A percentile compares a stretch with the other conserved stretches of the same genome.
These are phyloP conservation scores for Diplodia mutila DNA, from an alignment of 2,329 filamentous ascomycete species.

Conservation along the genomic window DNA sequence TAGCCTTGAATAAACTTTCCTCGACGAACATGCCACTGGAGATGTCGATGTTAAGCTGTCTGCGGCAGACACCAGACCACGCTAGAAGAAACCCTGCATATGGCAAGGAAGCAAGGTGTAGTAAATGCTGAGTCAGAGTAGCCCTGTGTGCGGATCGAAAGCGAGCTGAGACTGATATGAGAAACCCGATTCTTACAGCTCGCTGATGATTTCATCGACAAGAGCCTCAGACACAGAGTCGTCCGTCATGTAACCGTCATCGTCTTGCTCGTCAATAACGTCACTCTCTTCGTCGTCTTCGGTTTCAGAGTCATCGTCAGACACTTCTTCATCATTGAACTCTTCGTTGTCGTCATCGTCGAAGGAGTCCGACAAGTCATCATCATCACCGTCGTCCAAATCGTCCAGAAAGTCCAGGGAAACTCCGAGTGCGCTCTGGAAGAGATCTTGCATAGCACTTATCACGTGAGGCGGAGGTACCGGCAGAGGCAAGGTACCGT, in stretches of 20 bases:
- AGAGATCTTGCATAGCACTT: constrained; percentile 16
- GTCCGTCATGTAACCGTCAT: constrained; percentile 9
- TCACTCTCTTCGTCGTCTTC: background rate
- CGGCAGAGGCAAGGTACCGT: background rate
- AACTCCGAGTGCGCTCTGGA: constrained; percentile 14
- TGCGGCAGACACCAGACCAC: background rate
- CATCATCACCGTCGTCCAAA: background rate
- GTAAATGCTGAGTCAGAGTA: background rate
- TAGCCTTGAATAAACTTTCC: background rate
- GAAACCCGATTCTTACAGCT: background rate
- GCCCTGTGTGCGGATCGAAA: background rate
- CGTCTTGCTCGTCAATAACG: background rate
- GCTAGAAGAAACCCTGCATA: background rate
- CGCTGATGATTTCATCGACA: background rate
- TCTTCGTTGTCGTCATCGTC: background rate
- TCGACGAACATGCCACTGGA: background rate
- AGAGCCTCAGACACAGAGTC: background rate
- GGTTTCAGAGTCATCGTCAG: background rate
- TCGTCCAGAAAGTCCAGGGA: constrained; percentile 12
- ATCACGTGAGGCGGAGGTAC: constrained; percentile 12
- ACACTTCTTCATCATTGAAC: constrained; percentile 1
- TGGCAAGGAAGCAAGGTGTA: background rate
- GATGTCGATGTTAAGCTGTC: background rate
- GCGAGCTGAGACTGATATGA: background rate
- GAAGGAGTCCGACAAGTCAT: background rate